Conservation (phyloP, 192 early-diverging fungal genomes). For the Borealophlyctis nickersoniae region DNA sequence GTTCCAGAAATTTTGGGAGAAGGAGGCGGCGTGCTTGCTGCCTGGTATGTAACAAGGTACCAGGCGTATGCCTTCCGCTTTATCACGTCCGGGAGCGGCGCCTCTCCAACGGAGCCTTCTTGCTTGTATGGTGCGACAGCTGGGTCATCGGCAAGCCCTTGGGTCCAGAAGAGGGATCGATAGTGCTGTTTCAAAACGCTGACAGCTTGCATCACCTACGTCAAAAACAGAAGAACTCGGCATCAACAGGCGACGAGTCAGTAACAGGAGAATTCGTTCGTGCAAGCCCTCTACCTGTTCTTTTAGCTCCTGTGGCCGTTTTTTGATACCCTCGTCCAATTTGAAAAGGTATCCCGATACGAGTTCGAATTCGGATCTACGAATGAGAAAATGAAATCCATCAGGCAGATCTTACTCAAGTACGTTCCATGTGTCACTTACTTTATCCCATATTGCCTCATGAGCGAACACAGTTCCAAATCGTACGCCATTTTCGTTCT, state of each 20-base stretch:
- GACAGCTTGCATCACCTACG: conserved; percentile 30
- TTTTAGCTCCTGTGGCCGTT: conserved; percentile 48
- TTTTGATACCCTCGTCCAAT: conserved; percentile 43
- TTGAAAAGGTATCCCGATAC: conserved; percentile 42
- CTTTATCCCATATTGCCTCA: conserved; percentile 66
- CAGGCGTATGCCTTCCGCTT: conserved; percentile 49
- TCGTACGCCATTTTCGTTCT: conserved; percentile 46
- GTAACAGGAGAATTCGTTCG: too few relatives aligned
- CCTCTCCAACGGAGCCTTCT: conserved; percentile 24
- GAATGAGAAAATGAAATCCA: not conserved
- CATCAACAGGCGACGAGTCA: too few relatives aligned
- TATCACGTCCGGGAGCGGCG: conserved; percentile 11
- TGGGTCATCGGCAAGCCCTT: conserved; percentile 29
- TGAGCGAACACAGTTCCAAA: conserved; percentile 46
- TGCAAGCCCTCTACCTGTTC: conserved; percentile 29
- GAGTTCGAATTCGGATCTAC: conserved; percentile 38
- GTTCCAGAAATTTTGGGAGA: not conserved
- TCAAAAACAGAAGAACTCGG: too few relatives aligned
- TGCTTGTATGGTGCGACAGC: conserved; percentile 17
- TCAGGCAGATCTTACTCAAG: not conserved
- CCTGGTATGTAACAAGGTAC: conserved; percentile 69
- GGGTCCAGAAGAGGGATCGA: conserved; percentile 45
- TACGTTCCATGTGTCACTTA: not conserved
- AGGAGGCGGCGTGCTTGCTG: not conserved
- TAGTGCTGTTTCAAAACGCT: conserved; percentile 36